These are phyloP conservation scores for Colletotrichum tropicicola DNA, from an alignment of 2,329 filamentous ascomycete species.

Conservation along the genomic window DNA sequence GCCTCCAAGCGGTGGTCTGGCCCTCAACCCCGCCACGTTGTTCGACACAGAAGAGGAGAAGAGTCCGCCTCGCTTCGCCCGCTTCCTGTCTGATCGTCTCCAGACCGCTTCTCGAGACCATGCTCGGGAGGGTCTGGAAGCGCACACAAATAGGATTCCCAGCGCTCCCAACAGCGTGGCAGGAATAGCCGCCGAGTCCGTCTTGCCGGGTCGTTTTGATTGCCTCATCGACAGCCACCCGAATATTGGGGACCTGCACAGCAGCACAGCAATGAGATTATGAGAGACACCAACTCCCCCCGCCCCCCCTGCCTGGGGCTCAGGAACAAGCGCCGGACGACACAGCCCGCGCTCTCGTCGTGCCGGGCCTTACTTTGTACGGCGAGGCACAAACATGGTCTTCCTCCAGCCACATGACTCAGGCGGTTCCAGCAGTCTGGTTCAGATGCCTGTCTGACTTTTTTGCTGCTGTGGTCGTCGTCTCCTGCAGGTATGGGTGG, in stretches of 20 bases:
- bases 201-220: neutral
- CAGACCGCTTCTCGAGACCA: slow-evolving; percentile 1
- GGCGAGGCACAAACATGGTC: neutral
- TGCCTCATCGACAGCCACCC: slow-evolving; percentile 1
- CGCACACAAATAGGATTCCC: neutral
- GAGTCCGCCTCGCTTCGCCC: slow-evolving; percentile 20
- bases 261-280: neutral
- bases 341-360: neutral
- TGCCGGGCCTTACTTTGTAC: neutral
- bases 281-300: no score
- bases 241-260: neutral
- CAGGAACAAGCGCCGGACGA: slow-evolving; percentile 12
- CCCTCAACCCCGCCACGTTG: neutral
- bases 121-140: neutral
- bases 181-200: slow-evolving; percentile 18
- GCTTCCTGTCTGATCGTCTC: neutral
- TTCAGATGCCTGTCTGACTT: neutral
- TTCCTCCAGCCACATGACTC: slow-evolving; percentile 20
- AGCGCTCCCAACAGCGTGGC: neutral
- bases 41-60: neutral
- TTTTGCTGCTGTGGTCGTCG: neutral
- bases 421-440: slow-evolving; percentile 10
- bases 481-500: slow-evolving; percentile 4
- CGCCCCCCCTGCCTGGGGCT: neutral
- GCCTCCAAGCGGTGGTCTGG: neutral